Percentiles rank a stretch among this genome's conserved stretches.
Conservation (phyloP, 108 stramenopile species). For the Mediolabrus comicus region DNA sequence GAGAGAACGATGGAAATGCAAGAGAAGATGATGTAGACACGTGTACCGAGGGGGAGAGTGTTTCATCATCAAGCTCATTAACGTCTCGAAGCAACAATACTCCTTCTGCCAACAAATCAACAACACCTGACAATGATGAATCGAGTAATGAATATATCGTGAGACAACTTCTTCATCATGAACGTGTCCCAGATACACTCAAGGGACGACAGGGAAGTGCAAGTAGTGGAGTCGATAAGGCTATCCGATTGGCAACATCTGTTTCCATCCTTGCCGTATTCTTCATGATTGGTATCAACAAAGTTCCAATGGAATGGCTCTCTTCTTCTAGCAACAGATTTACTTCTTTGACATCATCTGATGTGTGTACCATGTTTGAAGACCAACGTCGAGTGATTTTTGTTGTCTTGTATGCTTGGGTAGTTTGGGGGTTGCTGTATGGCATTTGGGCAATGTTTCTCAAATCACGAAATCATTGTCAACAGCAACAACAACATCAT, state of each 20-base stretch:
- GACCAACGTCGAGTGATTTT: background rate
- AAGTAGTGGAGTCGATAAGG: constrained; percentile 37
- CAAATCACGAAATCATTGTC: background rate
- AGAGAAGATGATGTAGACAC: background rate
- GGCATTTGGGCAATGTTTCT: constrained; percentile 42
- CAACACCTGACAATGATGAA: background rate
- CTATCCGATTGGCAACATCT: constrained; percentile 41
- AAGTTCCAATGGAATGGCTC: constrained; percentile 36
- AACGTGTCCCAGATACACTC: constrained; percentile 20
- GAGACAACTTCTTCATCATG: constrained; percentile 31
- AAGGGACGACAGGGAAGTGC: constrained; percentile 34
- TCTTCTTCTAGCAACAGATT: background rate
- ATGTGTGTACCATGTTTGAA: background rate
- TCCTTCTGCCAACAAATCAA: background rate
- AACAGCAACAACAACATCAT: no score
- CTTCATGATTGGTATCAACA: constrained; percentile 46
- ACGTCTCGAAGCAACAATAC: constrained; percentile 1
- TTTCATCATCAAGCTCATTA: constrained; percentile 1
- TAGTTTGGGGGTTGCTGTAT: constrained; percentile 36
- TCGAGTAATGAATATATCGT: constrained; percentile 35
- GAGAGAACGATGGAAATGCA: background rate
- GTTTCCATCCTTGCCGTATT: constrained; percentile 27
- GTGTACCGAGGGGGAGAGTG: constrained; percentile 1
- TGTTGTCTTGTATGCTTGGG: constrained; percentile 22
- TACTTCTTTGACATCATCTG: background rate